phyloP scores from a whole-genome alignment of 257 asterid species.

The Fraxinus americana region DNA sequence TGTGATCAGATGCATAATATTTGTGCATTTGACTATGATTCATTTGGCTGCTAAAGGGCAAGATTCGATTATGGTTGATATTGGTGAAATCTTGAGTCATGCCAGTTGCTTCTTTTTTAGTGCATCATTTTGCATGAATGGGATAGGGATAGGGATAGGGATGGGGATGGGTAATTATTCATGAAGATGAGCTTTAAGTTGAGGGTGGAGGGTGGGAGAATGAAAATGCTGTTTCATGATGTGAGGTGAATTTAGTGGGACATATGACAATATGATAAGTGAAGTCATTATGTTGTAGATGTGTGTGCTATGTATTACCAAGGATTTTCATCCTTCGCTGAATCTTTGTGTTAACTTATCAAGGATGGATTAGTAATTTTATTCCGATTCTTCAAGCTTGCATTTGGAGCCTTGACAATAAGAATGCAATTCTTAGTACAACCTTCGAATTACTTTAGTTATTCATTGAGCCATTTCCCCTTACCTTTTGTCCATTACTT shows the following conservation, averaged over 20 bases:
- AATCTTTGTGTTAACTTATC: not conserved
- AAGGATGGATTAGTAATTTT: not conserved
- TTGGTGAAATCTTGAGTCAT: constrained; percentile 13
- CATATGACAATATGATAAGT: not conserved
- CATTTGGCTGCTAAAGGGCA: not conserved
- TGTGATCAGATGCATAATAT: not conserved
- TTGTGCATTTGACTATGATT: not conserved
- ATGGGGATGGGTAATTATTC: too few relatives aligned
- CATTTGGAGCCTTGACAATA: not conserved
- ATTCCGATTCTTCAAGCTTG: not conserved
- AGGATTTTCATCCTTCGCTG: not conserved
- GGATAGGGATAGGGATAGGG: too few relatives aligned
- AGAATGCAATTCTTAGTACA: not conserved
- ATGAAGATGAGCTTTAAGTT: not conserved
- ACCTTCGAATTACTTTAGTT: not conserved
- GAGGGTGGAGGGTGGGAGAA: not conserved
- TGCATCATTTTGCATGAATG: not conserved
- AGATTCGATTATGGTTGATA: not conserved
- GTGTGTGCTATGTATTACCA: not conserved
- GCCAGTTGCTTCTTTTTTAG: constrained; percentile 1
- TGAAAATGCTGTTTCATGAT: not conserved
- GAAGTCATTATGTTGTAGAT: constrained; percentile 3
- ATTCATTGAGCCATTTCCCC: not conserved
- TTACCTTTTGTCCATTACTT: not conserved
- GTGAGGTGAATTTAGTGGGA: not conserved